Evolutionary conservation across 2,329 filamentous ascomycete species (phyloP).

Genomic region (Coleophoma crateriformis): DNA sequence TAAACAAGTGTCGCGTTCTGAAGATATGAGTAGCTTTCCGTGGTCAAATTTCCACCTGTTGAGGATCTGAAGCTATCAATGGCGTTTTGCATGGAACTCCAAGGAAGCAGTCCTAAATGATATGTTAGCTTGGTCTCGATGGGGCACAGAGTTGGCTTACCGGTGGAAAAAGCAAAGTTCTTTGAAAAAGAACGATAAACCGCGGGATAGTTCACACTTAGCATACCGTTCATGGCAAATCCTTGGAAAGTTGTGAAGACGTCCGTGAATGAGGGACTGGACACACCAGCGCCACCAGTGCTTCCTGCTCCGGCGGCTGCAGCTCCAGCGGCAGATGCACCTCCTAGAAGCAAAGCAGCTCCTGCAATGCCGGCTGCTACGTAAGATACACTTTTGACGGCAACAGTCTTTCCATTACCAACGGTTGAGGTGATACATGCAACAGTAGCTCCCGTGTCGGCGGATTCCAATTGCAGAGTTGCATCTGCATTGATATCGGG

Average conservation of each 20-base stretch:
- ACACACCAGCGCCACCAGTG: slow-evolving; percentile 51
- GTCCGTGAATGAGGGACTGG: slow-evolving; percentile 81
- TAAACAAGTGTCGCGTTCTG: slow-evolving; percentile 72
- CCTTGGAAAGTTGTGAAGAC: slow-evolving; percentile 88
- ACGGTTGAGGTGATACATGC: slow-evolving; percentile 81
- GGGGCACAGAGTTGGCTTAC: slow-evolving; percentile 27
- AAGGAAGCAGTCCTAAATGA: slow-evolving; percentile 54
- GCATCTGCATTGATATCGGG: slow-evolving; percentile 87
- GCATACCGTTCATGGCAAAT: slow-evolving; percentile 94
- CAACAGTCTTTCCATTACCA: slow-evolving; percentile 80
- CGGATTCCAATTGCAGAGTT: slow-evolving; percentile 65
- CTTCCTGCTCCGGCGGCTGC: slow-evolving; percentile 44
- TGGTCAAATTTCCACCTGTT: slow-evolving; percentile 83
- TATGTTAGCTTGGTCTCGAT: not conserved
- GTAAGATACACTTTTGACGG: slow-evolving; percentile 72
- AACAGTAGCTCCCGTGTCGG: slow-evolving; percentile 55
- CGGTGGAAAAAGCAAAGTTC: slow-evolving; percentile 91
- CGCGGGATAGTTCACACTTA: slow-evolving; percentile 80
- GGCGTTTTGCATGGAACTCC: slow-evolving; percentile 69
- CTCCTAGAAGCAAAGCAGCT: slow-evolving; percentile 71
- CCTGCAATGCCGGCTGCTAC: slow-evolving; percentile 79
- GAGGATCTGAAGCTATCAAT: slow-evolving; percentile 78
- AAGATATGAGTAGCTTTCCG: slow-evolving; percentile 71
- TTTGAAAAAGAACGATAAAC: slow-evolving; percentile 86
- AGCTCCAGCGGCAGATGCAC: slow-evolving; percentile 62